phyloP scores from a whole-genome alignment of 495 filamentous ascomycete species.

The Podospora bellae-mahoneyi region DNA sequence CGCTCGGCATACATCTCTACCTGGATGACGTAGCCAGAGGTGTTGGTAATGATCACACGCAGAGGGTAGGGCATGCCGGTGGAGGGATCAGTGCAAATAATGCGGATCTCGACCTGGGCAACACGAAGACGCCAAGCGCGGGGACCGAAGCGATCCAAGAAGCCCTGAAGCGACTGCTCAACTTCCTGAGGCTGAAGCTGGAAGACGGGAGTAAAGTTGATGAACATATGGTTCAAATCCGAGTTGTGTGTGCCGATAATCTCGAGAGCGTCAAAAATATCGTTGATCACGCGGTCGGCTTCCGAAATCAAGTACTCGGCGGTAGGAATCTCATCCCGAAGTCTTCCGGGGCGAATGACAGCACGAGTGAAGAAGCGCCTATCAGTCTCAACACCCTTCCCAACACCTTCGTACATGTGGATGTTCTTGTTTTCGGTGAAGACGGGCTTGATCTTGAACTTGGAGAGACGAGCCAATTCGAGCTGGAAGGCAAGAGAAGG shows the following conservation, averaged over 20 bases:
- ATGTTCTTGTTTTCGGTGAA: constrained; percentile 99
- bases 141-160: constrained; percentile 93
- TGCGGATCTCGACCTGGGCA: constrained; percentile 95
- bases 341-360: constrained; percentile 84
- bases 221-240: constrained; percentile 99
- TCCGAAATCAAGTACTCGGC: constrained; percentile 98
- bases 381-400: constrained; percentile 89
- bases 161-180: constrained; percentile 88
- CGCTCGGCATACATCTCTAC: constrained; percentile 96
- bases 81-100: constrained; percentile 85
- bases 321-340: constrained; percentile 94
- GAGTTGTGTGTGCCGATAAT: constrained; percentile 99
- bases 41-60: constrained; percentile 96
- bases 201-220: constrained; percentile 97
- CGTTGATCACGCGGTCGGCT: constrained; percentile 92
- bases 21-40: constrained; percentile 97
- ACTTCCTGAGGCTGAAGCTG: constrained; percentile 86
- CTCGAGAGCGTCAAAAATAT: constrained; percentile 95
- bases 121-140: constrained; percentile 95
- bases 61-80: constrained; percentile 88
- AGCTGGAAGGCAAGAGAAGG: constrained; percentile 97
- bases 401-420: constrained; percentile 94
- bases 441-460: constrained; percentile 95
- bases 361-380: constrained; percentile 98
- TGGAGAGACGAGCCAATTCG: constrained; percentile 86